Percentiles rank a stretch among this genome's conserved stretches.
phyloP scores from a whole-genome alignment of 768 basidiomycete species.

The Saitozyma podzolica region DNA sequence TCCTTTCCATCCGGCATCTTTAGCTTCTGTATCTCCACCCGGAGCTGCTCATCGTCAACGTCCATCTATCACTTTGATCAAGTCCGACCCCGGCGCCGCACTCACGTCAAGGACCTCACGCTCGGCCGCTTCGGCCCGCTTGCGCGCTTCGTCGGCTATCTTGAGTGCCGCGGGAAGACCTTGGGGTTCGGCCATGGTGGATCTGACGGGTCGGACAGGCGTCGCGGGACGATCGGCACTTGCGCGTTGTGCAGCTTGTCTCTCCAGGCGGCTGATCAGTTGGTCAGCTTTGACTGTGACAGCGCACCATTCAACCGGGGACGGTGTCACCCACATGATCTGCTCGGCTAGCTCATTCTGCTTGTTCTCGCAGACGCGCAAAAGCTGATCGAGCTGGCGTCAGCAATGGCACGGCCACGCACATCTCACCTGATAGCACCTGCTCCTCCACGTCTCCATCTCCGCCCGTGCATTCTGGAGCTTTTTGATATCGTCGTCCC shows the following conservation, averaged over 20 bases:
- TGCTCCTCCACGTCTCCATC: constrained; percentile 17
- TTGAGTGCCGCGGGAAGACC: constrained; percentile 2
- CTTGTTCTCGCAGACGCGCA: constrained; percentile 21
- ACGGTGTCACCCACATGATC: constrained; percentile 4
- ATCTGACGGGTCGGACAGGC: background rate
- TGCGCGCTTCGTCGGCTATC: constrained; percentile 22
- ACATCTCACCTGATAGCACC: constrained; percentile 22
- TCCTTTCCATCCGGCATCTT: background rate
- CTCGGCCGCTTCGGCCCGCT: constrained; percentile 18
- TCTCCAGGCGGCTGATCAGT: background rate
- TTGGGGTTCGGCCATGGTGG: constrained; percentile 6
- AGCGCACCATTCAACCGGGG: background rate
- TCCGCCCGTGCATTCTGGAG: constrained; percentile 27
- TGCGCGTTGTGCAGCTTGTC: background rate
- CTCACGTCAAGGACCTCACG: constrained; percentile 34
- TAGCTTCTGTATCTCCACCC: background rate
- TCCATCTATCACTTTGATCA: background rate
- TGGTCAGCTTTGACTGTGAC: background rate
- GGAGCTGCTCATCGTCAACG: background rate
- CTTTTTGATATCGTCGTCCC: constrained; percentile 33
- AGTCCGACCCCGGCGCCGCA: background rate
- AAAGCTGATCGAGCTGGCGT: constrained; percentile 17
- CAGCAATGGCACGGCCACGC: background rate
- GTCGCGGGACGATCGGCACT: constrained; percentile 4
- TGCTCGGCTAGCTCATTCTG: constrained; percentile 5